Evolutionary conservation across 148 eudicot genomes (phyloP).

Genomic region (Cornus controversa): DNA sequence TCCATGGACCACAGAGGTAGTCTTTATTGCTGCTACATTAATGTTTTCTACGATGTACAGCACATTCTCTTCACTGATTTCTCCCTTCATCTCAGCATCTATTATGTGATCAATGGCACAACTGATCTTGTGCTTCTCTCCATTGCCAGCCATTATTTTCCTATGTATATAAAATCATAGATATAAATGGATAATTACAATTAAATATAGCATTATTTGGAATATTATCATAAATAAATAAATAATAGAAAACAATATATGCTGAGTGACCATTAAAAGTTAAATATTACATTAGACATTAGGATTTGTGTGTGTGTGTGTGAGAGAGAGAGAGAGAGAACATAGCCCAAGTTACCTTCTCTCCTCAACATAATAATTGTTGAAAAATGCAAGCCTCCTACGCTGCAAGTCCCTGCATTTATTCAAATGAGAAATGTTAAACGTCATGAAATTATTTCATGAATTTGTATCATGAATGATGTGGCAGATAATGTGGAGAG

Average conservation of each 20-base stretch:
- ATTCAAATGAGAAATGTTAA: too few species aligned
- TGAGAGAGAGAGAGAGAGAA: too few species aligned
- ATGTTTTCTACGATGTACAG: slow-evolving; percentile 82
- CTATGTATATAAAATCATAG: slow-evolving; percentile 13
- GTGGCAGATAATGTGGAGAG: too few species aligned
- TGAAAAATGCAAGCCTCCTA: slow-evolving; percentile 43
- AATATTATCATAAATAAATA: too few species aligned
- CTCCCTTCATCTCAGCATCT: slow-evolving; percentile 63
- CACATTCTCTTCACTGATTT: slow-evolving; percentile 64
- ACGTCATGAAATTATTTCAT: too few species aligned
- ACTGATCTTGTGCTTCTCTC: slow-evolving; percentile 36
- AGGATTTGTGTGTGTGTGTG: too few species aligned
- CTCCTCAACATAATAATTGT: slow-evolving; percentile 35
- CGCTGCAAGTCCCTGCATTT: slow-evolving; percentile 48
- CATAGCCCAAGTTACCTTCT: slow-evolving; percentile 27
- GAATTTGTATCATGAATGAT: too few species aligned
- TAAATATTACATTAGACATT: too few species aligned
- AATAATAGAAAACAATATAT: too few species aligned
- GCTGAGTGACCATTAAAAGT: too few species aligned
- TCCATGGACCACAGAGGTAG: slow-evolving; percentile 79
- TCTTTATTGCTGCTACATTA: slow-evolving; percentile 77
- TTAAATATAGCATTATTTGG: too few species aligned
- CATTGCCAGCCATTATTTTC: slow-evolving; percentile 35
- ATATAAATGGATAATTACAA: background rate
- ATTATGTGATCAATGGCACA: slow-evolving; percentile 80